A percentile compares a stretch with the other conserved stretches of the same genome.
Conservation (phyloP, 23 red algal species). For the Gracilaria vermiculophylla region DNA sequence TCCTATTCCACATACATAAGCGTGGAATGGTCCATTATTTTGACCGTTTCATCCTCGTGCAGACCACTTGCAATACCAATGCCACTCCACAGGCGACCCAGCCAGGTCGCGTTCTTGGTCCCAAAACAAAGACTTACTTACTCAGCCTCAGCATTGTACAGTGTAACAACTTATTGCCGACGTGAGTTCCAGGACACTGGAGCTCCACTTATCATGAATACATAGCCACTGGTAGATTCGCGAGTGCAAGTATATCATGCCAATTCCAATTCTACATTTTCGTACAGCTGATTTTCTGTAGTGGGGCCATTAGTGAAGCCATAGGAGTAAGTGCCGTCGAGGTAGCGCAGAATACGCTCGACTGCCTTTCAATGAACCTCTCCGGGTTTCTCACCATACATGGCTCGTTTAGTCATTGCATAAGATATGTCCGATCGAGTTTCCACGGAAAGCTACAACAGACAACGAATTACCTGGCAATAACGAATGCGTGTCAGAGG, state of each 20-base stretch:
- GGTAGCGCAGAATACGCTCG: constrained; percentile 31
- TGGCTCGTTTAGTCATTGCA: constrained; percentile 10
- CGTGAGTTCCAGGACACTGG: background rate
- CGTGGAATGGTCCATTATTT: background rate
- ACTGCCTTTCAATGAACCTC: constrained; percentile 20
- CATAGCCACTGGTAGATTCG: constrained; percentile 12
- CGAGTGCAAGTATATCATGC: background rate
- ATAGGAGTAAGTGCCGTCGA: background rate
- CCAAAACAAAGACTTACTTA: constrained; percentile 17
- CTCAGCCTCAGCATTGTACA: constrained; percentile 38
- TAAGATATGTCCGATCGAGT: constrained; percentile 25
- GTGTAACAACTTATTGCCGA: constrained; percentile 31
- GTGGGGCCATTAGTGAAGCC: background rate
- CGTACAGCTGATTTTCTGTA: background rate
- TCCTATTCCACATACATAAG: background rate
- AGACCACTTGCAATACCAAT: background rate
- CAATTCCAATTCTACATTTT: background rate
- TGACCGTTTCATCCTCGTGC: background rate
- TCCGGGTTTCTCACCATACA: background rate
- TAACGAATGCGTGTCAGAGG: background rate
- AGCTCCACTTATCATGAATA: constrained; percentile 9
- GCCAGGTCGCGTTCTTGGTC: constrained; percentile 3
- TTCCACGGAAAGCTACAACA: constrained; percentile 32
- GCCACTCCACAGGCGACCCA: background rate
- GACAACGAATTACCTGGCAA: constrained; percentile 19